Conservation (phyloP, 2,329 filamentous ascomycete species). For the Pestalotiopsis sp. region DNA sequence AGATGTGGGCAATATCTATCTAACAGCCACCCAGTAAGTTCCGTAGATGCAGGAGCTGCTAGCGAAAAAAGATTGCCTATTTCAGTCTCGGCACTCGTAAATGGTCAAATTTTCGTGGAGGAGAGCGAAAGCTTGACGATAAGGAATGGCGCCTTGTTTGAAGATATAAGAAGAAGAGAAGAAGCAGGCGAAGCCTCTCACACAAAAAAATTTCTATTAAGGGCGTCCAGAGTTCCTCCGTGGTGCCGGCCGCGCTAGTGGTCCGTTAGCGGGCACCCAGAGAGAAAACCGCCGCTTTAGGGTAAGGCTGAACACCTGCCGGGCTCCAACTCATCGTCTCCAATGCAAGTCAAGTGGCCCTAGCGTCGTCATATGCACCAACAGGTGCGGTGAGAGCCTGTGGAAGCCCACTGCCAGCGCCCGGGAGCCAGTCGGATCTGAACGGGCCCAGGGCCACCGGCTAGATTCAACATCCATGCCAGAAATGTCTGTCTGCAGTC, state of each 20-base stretch:
- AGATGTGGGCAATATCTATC: slow-evolving; percentile 92
- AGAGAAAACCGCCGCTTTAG: too few species aligned
- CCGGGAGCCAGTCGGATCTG: background rate
- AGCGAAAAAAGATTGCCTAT: slow-evolving; percentile 90
- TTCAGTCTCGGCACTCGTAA: slow-evolving; percentile 83
- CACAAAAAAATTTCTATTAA: slow-evolving; percentile 23
- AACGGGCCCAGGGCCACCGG: slow-evolving; percentile 1
- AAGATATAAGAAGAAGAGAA: slow-evolving; percentile 36
- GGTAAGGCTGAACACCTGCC: slow-evolving; percentile 2
- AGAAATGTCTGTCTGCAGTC: background rate
- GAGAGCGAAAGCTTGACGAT: slow-evolving; percentile 76
- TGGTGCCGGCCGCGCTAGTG: slow-evolving; percentile 7
- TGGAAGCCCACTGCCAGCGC: background rate
- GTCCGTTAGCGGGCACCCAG: background rate
- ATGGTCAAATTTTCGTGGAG: slow-evolving; percentile 87
- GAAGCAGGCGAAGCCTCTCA: slow-evolving; percentile 26
- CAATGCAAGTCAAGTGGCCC: background rate
- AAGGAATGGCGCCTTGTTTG: slow-evolving; percentile 78
- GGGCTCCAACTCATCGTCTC: background rate
- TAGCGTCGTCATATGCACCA: background rate
- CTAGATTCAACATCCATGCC: slow-evolving; percentile 4
- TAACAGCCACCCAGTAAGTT: slow-evolving; percentile 84
- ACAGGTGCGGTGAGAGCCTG: background rate
- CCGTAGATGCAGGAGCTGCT: slow-evolving; percentile 78
- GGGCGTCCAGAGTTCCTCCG: background rate